These are phyloP conservation scores for Trifolium subterraneum DNA, from an alignment of 306 rosid species.

Conservation along the genomic window DNA sequence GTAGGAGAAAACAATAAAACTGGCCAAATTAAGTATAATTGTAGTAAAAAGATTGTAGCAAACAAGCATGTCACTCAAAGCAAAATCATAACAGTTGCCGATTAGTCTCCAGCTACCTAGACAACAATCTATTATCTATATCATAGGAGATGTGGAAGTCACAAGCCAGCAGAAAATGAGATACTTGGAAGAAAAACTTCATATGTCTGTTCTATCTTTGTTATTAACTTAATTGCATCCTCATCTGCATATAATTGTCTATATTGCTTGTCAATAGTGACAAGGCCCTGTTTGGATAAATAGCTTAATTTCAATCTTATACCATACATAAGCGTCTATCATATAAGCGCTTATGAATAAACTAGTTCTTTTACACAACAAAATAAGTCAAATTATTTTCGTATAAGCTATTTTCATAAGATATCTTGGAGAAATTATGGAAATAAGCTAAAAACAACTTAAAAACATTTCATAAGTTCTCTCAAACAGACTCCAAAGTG, in stretches of 20 bases:
- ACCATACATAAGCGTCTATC: no score
- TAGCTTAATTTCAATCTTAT: no score
- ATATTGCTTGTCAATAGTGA: not conserved
- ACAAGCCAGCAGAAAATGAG: not conserved
- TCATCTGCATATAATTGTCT: not conserved
- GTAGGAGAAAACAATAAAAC: not conserved
- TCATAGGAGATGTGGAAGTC: not conserved
- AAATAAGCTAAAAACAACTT: no score
- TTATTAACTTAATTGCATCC: not conserved
- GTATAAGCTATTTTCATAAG: no score
- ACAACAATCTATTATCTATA: slow-evolving; percentile 15
- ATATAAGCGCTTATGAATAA: no score
- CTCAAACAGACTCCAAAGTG: no score
- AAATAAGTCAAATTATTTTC: no score
- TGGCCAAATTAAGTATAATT: not conserved
- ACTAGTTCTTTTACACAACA: no score
- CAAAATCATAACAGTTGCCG: not conserved
- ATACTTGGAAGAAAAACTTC: not conserved
- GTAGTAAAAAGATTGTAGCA: not conserved
- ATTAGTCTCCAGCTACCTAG: not conserved
- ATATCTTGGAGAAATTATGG: no score
- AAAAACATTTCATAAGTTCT: no score
- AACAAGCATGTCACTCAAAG: not conserved
- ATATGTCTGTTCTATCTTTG: not conserved
- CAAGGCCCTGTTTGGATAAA: no score